Evolutionary conservation across 352 stramenopile species (phyloP), one percentile per base, ranked within the genome.

Genomic region (Globisporangium uncinulatum): DNA sequence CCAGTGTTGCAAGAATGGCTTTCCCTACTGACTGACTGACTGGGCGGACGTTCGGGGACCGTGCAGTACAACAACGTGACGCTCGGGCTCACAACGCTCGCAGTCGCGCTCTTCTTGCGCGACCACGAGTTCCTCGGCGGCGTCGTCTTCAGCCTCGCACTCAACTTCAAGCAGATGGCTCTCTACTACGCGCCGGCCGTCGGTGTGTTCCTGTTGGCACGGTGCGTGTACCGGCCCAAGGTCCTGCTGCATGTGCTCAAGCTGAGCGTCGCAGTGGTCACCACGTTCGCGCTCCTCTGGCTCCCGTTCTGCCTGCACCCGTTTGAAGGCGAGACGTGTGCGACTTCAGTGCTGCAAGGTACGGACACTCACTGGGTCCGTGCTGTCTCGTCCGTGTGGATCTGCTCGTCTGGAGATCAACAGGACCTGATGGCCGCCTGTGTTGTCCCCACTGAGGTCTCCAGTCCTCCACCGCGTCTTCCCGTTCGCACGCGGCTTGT

Each of bases 131-230:
- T 94, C 36, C 64, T 94, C 7, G 86, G 80, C 17, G 90, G 86
- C 63, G 59, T 94, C 58, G 79, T 70, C 46, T 99, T 98, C 71
- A 92, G 79, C 47, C 69, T 98, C 29, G 92, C 96, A 37, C 78
- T 99, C 7, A 99, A 98, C 66, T 99, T 98, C 66, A 99, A 99
- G 83, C 97, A 99, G 87, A 99, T 99, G 92, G 86, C 94, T n/a
- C 80, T 99, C 6, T 99, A 99, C 74, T 99, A 98, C 69, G 90
- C 95, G 0, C 95, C 95, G 6, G 89, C 86, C 37, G 81, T 99
- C 37, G 97, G 97, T 56, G 74, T 94, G 7, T 98, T 91, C 63
- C 73, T 98, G n/a, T 65, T 99, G 29, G 82, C 84, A 20, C 89
- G 89, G 54, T 98, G 91, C 52, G 50, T 87, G 3, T 84, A 95